A percentile compares a stretch with the other conserved stretches of the same genome.
phyloP scores from a whole-genome alignment of 805 yeast species.

The Candida maltosa region DNA sequence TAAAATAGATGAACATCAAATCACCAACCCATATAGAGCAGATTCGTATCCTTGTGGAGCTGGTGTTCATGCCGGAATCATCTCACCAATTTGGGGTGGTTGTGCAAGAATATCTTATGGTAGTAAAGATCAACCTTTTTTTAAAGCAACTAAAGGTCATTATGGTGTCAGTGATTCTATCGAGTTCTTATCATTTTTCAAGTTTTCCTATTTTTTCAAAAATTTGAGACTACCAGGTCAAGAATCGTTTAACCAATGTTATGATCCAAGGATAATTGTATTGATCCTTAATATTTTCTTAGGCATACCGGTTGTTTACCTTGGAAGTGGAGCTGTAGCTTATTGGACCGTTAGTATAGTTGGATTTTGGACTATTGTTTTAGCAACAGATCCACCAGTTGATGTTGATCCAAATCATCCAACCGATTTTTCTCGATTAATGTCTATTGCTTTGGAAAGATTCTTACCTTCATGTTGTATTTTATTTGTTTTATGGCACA shows the following conservation, averaged over 20 bases:
- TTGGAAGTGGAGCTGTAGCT: constrained; percentile 39
- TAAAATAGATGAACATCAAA: constrained; percentile 11
- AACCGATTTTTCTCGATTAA: constrained; percentile 53
- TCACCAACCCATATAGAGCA: constrained; percentile 71
- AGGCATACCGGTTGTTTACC: constrained; percentile 59
- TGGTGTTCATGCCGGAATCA: constrained; percentile 79
- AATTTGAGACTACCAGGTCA: constrained; percentile 16
- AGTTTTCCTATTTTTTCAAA: constrained; percentile 65
- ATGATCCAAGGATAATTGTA: constrained; percentile 64
- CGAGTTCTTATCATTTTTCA: constrained; percentile 68
- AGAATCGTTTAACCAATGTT: constrained; percentile 46
- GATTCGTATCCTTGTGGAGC: constrained; percentile 91
- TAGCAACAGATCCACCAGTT: constrained; percentile 79
- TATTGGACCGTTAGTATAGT: constrained; percentile 60
- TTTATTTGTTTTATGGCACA: constrained; percentile 65
- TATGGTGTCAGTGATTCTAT: constrained; percentile 55
- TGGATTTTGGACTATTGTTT: constrained; percentile 80
- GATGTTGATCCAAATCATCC: constrained; percentile 51
- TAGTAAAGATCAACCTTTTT: constrained; percentile 48
- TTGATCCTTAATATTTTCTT: constrained; percentile 55
- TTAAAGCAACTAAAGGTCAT: constrained; percentile 46
- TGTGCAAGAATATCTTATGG: constrained; percentile 60
- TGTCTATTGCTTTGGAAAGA: constrained; percentile 71
- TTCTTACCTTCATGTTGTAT: constrained; percentile 73
- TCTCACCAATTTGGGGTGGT: constrained; percentile 76